These are phyloP conservation scores for Neolentinus lepideus DNA, from an alignment of 1,284 basidiomycete genomes.

Conservation along the genomic window DNA sequence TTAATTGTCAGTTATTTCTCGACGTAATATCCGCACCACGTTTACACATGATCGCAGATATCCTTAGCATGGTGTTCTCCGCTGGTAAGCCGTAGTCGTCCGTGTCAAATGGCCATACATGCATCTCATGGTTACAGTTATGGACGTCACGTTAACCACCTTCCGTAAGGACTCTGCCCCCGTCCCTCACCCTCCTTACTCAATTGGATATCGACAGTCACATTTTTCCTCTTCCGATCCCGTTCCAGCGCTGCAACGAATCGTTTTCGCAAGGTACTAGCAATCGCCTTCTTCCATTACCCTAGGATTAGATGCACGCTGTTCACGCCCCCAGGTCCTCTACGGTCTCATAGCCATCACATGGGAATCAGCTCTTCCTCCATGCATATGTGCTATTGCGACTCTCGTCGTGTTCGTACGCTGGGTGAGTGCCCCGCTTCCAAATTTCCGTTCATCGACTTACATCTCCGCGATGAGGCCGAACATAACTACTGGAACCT, in stretches of 20 bases:
- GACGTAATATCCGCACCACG: not conserved
- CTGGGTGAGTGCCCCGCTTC: slow-evolving; percentile 15
- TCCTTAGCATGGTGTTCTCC: slow-evolving; percentile 16
- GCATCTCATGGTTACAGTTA: slow-evolving; percentile 11
- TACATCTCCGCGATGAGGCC: slow-evolving; percentile 11
- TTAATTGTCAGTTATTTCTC: not conserved
- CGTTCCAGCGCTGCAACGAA: slow-evolving; percentile 18
- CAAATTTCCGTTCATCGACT: not conserved
- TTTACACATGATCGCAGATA: slow-evolving; percentile 11
- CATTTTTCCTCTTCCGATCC: slow-evolving; percentile 20
- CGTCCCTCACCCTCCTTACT: not conserved
- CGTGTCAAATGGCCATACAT: not conserved
- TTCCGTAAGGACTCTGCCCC: slow-evolving; percentile 14
- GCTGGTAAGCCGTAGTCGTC: slow-evolving; percentile 13
- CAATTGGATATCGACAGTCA: slow-evolving; percentile 11
- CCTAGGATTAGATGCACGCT: not conserved
- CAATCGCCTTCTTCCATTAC: not conserved
- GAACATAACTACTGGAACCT: slow-evolving; percentile 23
- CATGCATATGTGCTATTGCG: slow-evolving; percentile 21
- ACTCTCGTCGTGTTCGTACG: slow-evolving; percentile 5
- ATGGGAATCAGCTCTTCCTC: slow-evolving; percentile 24
- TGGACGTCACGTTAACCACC: slow-evolving; percentile 19
- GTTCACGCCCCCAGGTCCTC: slow-evolving; percentile 12
- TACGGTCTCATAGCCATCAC: slow-evolving; percentile 17
- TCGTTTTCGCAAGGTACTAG: slow-evolving; percentile 18